Evolutionary conservation across 495 filamentous ascomycete species (phyloP), one percentile per base, ranked within the genome.

Genomic region (Aspergillus affinis): DNA sequence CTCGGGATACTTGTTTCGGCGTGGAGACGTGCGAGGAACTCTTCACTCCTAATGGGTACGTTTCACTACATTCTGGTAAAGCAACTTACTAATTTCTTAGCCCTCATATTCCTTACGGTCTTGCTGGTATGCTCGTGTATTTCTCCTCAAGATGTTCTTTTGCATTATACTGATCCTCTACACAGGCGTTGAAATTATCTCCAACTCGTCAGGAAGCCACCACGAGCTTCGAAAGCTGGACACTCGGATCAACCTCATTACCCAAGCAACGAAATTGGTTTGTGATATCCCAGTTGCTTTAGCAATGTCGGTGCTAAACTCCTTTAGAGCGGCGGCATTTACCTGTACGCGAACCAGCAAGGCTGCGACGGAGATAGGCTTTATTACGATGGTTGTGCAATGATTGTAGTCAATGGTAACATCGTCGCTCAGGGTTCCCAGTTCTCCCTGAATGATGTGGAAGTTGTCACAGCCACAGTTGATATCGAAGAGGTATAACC

Each of bases 11-110:
- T 0, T 84, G 81, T 62, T 64, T 95, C 18, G 90, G 84, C 7
- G 74, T 81, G 4, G 90, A 94, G 70, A 91, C 89, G 0, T 93
- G 90, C 61, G 90, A 92, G 69, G 90, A 93, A 69, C 75, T 92
- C 4, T 93, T 91, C 54, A 90, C 87, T 2, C 88, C 89, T 3
- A 78, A 82, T 62, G 80, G 78, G 71, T 78, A 68, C 26, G 70
- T 26, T 26, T 29, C 29, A 21, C 41, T 7, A 17, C 17, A 2
- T 23, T 6, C 15, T 4, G 2, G 15, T 10, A 23, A 15, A 15
- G 2, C 21, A 46, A 13, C 15, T 13, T 36, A 4, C 29, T 51
- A 44, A 50, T 17, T 17, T 15, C 48, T 26, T 50, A 75, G 72
- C 3, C 71, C 71, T 50, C 73, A 72, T 55, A 76, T 70, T 58